Evolutionary conservation across 1,284 basidiomycete species (phyloP), one percentile per base, ranked within the genome.

Genomic region (Cryptococcus sp.): DNA sequence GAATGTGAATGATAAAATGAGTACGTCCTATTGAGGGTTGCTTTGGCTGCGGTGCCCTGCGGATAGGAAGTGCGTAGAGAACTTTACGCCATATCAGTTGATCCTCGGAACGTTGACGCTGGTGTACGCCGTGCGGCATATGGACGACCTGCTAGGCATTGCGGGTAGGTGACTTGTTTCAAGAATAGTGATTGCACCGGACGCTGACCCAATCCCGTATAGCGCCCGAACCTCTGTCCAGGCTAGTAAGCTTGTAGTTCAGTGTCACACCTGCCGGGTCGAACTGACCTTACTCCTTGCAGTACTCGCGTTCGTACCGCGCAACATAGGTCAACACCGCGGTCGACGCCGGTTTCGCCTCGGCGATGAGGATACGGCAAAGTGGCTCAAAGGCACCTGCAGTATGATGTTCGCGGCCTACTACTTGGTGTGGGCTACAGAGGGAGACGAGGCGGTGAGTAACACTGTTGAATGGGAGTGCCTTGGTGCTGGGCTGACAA

Each of bases 291-390:
- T 37, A 50, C 37, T 18, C 35, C 28, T n/a, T 11, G 4, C 56
- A 93, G 89, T 97, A 97, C 72, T 90, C 91, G 1, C 83, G 89
- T 2, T 88, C 90, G 7, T 97, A 94, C 76, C 87, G 95, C 28
- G 94, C 92, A n/a, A 96, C 94, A 47, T 98, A 94, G 88, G 86
- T 98, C 64, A 85, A 79, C 52, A 94, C 88, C 0, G 94, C 92
- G 0, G 81, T 98, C n/a, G 95, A 98, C 72, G 93, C 94, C 0
- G 95, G 94, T 1, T 98, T 98, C 70, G 91, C 94, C 0, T 93
- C 92, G 0, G 93, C 95, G 9, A 92, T 95, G 87, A 80, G 85
- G 2, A 89, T 98, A 61, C 85, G 86, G 18, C 91, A 0, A 91
- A 89, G 71, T 96, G 91, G 91, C 76, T 97, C 11, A 83, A 87